These are phyloP conservation scores for Porogramme epimiltina DNA, from an alignment of 1,284 basidiomycete species.

Conservation along the genomic window DNA sequence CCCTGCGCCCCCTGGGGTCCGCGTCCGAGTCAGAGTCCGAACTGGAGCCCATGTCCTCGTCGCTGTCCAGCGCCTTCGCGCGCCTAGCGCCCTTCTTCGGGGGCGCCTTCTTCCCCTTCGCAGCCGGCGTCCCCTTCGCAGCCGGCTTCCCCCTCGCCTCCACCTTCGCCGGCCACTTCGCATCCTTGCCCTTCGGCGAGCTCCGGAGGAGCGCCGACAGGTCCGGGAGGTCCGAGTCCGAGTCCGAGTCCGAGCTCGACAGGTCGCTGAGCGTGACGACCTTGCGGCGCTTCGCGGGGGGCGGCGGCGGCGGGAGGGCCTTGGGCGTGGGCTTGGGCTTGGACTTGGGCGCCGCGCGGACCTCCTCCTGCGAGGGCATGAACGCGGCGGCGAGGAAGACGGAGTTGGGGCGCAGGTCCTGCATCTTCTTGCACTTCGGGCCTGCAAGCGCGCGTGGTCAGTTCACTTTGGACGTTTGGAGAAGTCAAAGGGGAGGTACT, in stretches of 20 bases:
- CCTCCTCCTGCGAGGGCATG: constrained; percentile 45
- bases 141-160: neutral
- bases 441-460: constrained; percentile 34
- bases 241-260: constrained; percentile 15
- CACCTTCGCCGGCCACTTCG: neutral
- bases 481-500: constrained; percentile 19
- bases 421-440: constrained; percentile 61
- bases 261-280: constrained; percentile 25
- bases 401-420: constrained; percentile 45
- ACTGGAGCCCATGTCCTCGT: constrained; percentile 3
- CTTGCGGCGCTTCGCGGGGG: constrained; percentile 9
- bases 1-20: constrained; percentile 1
- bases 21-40: neutral
- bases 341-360: no score
- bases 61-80: neutral
- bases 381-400: constrained; percentile 60
- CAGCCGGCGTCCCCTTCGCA: no score
- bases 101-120: neutral
- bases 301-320: constrained; percentile 7
- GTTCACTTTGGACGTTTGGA: neutral
- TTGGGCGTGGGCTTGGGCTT: constrained; percentile 25
- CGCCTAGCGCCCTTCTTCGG: no score
- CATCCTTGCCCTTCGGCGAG: constrained; percentile 5
- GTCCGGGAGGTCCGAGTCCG: constrained; percentile 51
- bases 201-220: constrained; percentile 30